Percentiles rank a stretch among this genome's conserved stretches.
Evolutionary conservation across 2,329 filamentous ascomycete genomes (phyloP).

Genomic region (Aspergillus ibericus): DNA sequence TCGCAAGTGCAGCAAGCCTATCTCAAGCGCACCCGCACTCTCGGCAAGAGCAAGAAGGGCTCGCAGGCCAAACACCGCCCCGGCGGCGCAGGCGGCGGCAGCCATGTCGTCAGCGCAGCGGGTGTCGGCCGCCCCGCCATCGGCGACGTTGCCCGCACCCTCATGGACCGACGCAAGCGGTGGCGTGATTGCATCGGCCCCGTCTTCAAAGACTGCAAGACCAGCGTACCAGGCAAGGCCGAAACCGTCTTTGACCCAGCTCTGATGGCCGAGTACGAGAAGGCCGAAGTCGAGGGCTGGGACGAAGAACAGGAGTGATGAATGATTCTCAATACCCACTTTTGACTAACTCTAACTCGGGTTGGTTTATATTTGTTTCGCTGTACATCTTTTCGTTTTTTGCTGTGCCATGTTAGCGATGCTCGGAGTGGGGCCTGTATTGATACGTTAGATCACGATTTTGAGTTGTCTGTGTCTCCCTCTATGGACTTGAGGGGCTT

Average conservation of each 20-base stretch:
- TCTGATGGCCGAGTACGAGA: slow-evolving; percentile 71
- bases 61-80: slow-evolving; percentile 58
- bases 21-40: slow-evolving; percentile 88
- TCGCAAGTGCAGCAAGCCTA: slow-evolving; percentile 93
- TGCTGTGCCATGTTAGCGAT: slow-evolving; percentile 1
- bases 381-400: slow-evolving; percentile 9
- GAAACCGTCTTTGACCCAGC: slow-evolving; percentile 75
- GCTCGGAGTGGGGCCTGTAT: background rate
- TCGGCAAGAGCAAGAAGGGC: slow-evolving; percentile 91
- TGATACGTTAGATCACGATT: no score
- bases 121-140: slow-evolving; percentile 62
- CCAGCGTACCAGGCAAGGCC: slow-evolving; percentile 66
- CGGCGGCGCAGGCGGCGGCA: slow-evolving; percentile 72
- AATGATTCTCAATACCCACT: background rate
- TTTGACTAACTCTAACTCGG: background rate
- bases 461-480: no score
- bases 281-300: slow-evolving; percentile 76
- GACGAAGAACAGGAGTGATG: slow-evolving; percentile 71
- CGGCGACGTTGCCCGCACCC: slow-evolving; percentile 82
- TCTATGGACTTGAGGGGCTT: no score
- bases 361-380: slow-evolving; percentile 9
- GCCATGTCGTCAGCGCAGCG: slow-evolving; percentile 49
- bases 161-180: slow-evolving; percentile 86
- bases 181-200: slow-evolving; percentile 92
- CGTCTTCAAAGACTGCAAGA: slow-evolving; percentile 81